A percentile compares a stretch with the other conserved stretches of the same genome.
phyloP scores from a whole-genome alignment of 2,329 filamentous ascomycete genomes.

The Grosmannia serpens region DNA sequence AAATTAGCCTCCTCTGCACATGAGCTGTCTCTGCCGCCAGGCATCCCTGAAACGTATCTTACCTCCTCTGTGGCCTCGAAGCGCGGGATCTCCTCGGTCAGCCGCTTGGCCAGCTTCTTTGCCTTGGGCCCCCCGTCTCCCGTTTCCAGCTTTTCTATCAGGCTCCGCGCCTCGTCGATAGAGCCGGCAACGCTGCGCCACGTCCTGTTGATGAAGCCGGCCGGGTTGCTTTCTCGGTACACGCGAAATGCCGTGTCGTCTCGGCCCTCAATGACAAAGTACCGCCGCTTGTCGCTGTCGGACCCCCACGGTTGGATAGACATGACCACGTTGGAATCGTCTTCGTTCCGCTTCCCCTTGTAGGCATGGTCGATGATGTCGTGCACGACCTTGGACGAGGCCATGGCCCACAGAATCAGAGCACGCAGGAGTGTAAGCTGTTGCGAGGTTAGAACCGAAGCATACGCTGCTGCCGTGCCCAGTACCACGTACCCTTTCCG shows the following conservation, averaged over 20 bases:
- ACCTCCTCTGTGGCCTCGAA: conserved; percentile 92
- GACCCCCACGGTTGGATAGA: conserved; percentile 71
- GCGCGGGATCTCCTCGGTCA: conserved; percentile 67
- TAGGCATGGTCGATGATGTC: conserved; percentile 76
- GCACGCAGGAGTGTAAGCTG: conserved; percentile 76
- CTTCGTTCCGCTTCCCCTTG: conserved; percentile 74
- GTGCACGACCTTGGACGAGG: conserved; percentile 75
- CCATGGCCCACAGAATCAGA: conserved; percentile 77
- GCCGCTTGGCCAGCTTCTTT: conserved; percentile 64
- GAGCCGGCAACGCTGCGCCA: conserved; percentile 91
- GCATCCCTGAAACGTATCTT: conserved; percentile 15
- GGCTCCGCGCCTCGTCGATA: conserved; percentile 70
- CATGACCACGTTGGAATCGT: conserved; percentile 68
- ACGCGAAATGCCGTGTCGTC: conserved; percentile 91
- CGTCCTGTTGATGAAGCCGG: conserved; percentile 53
- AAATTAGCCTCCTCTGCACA: not conserved
- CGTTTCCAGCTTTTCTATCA: conserved; percentile 65
- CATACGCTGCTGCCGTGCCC: not conserved
- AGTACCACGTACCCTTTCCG: conserved; percentile 56
- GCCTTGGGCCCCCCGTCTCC: conserved; percentile 74
- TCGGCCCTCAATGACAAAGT: conserved; percentile 85
- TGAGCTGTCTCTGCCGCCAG: not conserved
- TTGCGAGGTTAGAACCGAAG: not conserved
- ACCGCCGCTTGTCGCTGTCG: conserved; percentile 76
- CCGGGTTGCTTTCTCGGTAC: conserved; percentile 85